phyloP scores from a whole-genome alignment of 495 filamentous ascomycete genomes.

The Podospora conica region DNA sequence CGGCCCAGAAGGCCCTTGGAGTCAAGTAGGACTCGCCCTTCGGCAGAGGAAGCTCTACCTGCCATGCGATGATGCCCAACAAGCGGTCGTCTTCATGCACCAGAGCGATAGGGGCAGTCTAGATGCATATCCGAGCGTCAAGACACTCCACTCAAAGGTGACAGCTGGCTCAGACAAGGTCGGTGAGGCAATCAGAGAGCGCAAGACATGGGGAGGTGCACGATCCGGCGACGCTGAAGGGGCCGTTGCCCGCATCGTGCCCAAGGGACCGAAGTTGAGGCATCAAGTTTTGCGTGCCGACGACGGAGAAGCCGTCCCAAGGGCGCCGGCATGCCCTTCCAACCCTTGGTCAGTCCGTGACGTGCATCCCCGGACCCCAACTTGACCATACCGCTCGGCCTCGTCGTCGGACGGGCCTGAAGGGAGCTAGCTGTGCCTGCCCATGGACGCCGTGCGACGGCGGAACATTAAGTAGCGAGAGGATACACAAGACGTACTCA shows the following conservation, averaged over 20 bases:
- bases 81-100: conserved; percentile 2
- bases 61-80: conserved; percentile 17
- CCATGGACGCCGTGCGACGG: conserved; percentile 13
- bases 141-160: conserved; percentile 9
- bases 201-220: neutral
- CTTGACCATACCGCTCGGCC: conserved; percentile 3
- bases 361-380: neutral
- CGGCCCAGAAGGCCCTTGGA: neutral
- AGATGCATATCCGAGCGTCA: conserved; percentile 12
- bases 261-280: conserved; percentile 4
- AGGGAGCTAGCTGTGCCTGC: conserved; percentile 2
- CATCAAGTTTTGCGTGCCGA: conserved; percentile 2
- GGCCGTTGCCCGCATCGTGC: neutral
- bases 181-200: conserved; percentile 2
- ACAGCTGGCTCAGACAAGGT: conserved; percentile 12
- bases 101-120: conserved; percentile 7
- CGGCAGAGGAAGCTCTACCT: neutral
- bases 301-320: neutral
- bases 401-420: conserved; percentile 10
- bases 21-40: conserved; percentile 2
- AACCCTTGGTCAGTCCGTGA: neutral
- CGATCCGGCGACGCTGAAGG: conserved; percentile 7
- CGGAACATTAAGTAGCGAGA: conserved; percentile 15
- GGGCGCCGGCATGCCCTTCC: neutral
- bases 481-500: conserved; percentile 2